These are phyloP conservation scores for Myxozyma geophila DNA, from an alignment of 805 yeast genomes.

Conservation along the genomic window DNA sequence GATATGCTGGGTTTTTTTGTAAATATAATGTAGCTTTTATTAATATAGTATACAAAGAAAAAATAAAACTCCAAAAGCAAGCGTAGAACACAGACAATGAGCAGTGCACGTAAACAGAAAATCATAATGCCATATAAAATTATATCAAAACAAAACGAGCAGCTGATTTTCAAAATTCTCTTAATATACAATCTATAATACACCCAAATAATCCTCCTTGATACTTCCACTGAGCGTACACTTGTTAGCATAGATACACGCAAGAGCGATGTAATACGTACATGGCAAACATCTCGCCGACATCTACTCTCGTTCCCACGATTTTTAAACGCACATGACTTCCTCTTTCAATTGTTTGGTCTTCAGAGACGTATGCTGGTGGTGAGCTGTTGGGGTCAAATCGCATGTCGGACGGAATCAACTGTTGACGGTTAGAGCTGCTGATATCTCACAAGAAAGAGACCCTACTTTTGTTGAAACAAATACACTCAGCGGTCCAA, in stretches of 20 bases:
- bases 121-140: slow-evolving; percentile 7
- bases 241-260: not conserved
- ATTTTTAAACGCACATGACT: slow-evolving; percentile 91
- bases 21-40: not conserved
- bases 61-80: slow-evolving; percentile 2
- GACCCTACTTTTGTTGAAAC: slow-evolving; percentile 74
- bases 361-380: slow-evolving; percentile 90
- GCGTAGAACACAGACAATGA: not conserved
- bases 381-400: slow-evolving; percentile 96
- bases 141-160: not conserved
- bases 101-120: slow-evolving; percentile 1
- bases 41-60: slow-evolving; percentile 10
- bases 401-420: slow-evolving; percentile 91
- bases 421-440: slow-evolving; percentile 37
- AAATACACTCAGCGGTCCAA: slow-evolving; percentile 93
- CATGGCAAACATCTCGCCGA: slow-evolving; percentile 94
- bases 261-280: slow-evolving; percentile 31
- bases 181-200: slow-evolving; percentile 49
- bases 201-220: slow-evolving; percentile 96
- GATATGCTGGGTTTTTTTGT: not conserved
- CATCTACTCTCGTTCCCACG: slow-evolving; percentile 97
- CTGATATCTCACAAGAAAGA: not conserved
- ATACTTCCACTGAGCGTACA: slow-evolving; percentile 69
- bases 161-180: not conserved
- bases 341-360: slow-evolving; percentile 93